These are phyloP conservation scores for Mucor piriformis DNA, from an alignment of 371 early-diverging fungal species.

Conservation along the genomic window DNA sequence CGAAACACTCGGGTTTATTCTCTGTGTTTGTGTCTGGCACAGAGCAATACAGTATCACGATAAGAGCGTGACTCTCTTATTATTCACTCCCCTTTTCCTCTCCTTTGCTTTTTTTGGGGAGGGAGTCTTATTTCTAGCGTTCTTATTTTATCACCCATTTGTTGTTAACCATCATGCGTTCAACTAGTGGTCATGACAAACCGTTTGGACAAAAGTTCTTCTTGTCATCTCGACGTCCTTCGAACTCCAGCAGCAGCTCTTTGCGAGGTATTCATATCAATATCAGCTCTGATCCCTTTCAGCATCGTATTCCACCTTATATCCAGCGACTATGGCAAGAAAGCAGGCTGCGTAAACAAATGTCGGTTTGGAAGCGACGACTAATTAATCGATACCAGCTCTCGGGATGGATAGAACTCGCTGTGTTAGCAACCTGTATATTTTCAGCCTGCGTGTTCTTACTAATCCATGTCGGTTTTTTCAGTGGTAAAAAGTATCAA, in stretches of 20 bases:
- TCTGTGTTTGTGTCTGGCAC: too few species aligned
- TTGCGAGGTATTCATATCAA: slow-evolving; percentile 56
- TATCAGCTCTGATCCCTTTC: slow-evolving; percentile 57
- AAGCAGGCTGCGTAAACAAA: slow-evolving; percentile 28
- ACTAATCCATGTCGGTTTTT: slow-evolving; percentile 48
- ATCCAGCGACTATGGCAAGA: slow-evolving; percentile 54
- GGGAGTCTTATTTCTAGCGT: not conserved
- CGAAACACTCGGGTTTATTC: too few species aligned
- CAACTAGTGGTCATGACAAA: slow-evolving; percentile 13
- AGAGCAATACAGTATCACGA: too few species aligned
- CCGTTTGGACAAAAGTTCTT: slow-evolving; percentile 1
- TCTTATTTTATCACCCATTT: not conserved
- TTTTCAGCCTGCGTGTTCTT: slow-evolving; percentile 34
- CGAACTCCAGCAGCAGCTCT: slow-evolving; percentile 16
- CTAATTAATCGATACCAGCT: slow-evolving; percentile 30
- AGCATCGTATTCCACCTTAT: slow-evolving; percentile 52
- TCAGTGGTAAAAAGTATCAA: slow-evolving; percentile 50
- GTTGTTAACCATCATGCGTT: slow-evolving; percentile 3
- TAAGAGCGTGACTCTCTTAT: too few species aligned
- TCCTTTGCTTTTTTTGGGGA: not conserved
- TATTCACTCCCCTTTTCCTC: too few species aligned
- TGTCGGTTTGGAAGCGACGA: slow-evolving; percentile 26
- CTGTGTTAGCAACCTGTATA: slow-evolving; percentile 7
- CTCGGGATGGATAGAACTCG: slow-evolving; percentile 28
- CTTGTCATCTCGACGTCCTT: slow-evolving; percentile 22